These are phyloP conservation scores for Acorus gramineus DNA, from an alignment of 106 monocot species.

Conservation along the genomic window DNA sequence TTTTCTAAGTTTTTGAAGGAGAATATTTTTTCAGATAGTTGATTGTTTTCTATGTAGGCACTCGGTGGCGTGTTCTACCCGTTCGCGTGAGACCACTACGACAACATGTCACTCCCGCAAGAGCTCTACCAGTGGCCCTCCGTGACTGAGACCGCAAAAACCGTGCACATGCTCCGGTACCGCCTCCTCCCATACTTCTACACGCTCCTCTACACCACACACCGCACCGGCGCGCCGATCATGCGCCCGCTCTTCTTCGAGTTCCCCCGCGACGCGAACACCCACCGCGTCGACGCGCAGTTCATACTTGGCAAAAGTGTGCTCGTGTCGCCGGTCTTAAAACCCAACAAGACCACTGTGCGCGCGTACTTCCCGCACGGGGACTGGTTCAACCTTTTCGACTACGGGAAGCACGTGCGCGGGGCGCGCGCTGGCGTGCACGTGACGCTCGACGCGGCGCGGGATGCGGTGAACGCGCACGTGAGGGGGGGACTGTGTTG, in stretches of 20 bases:
- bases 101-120: slow-evolving; percentile 18
- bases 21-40: no score
- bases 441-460: slow-evolving; percentile 36
- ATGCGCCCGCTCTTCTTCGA: slow-evolving; percentile 83
- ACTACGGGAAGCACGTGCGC: slow-evolving; percentile 13
- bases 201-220: slow-evolving; percentile 68
- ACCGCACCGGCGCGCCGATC: slow-evolving; percentile 52
- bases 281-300: slow-evolving; percentile 38
- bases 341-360: slow-evolving; percentile 19
- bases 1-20: no score
- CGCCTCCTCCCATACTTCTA: slow-evolving; percentile 67
- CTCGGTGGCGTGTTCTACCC: slow-evolving; percentile 67
- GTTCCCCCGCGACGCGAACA: slow-evolving; percentile 40
- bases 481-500: not conserved
- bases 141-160: slow-evolving; percentile 40
- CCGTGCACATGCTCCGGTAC: slow-evolving; percentile 60
- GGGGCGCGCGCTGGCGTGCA: slow-evolving; percentile 10
- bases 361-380: slow-evolving; percentile 55
- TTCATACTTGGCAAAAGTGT: slow-evolving; percentile 44
- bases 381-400: slow-evolving; percentile 50
- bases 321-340: slow-evolving; percentile 47
- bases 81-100: slow-evolving; percentile 59
- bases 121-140: slow-evolving; percentile 74
- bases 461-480: slow-evolving; percentile 42
- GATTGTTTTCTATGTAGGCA: no score